Percentiles rank a stretch among this genome's conserved stretches.
phyloP scores from a whole-genome alignment of 495 filamentous ascomycete species.

The Sphaerosporella brunnea region DNA sequence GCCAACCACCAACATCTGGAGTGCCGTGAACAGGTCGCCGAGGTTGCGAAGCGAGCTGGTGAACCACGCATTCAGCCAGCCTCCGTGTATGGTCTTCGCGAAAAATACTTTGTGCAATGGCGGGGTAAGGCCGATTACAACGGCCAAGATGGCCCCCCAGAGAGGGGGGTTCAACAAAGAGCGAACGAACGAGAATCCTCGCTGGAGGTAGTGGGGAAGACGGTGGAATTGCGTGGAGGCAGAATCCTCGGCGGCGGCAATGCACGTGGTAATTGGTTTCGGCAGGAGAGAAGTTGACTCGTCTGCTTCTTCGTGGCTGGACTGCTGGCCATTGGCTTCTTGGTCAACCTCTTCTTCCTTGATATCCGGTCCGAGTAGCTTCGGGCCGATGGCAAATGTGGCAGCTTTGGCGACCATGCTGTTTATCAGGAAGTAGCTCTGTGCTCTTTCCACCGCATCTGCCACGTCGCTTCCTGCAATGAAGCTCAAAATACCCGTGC shows the following conservation, averaged over 20 bases:
- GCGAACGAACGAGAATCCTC: slow-evolving; percentile 31
- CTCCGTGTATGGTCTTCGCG: slow-evolving; percentile 41
- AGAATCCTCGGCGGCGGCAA: slow-evolving; percentile 5
- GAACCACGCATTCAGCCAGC: slow-evolving; percentile 54
- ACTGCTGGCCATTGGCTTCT: slow-evolving; percentile 16
- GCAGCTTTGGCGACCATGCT: slow-evolving; percentile 45
- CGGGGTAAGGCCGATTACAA: slow-evolving; percentile 44
- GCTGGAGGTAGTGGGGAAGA: slow-evolving; percentile 28
- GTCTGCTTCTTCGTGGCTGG: slow-evolving; percentile 21
- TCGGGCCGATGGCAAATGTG: slow-evolving; percentile 48
- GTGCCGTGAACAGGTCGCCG: slow-evolving; percentile 49
- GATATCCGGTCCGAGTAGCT: slow-evolving; percentile 35
- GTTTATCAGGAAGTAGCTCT: slow-evolving; percentile 52
- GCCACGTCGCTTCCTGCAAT: slow-evolving; percentile 34
- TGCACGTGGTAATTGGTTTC: not conserved
- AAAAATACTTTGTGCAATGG: slow-evolving; percentile 51
- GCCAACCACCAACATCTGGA: slow-evolving; percentile 59
- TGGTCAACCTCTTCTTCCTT: slow-evolving; percentile 20
- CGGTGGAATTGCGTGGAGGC: slow-evolving; percentile 24
- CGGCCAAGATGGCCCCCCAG: slow-evolving; percentile 45
- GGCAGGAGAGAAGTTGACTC: slow-evolving; percentile 16
- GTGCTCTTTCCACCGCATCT: slow-evolving; percentile 43
- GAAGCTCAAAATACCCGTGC: slow-evolving; percentile 43
- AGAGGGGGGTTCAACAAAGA: slow-evolving; percentile 48
- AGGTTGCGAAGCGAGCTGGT: slow-evolving; percentile 48